Evolutionary conservation across 164 flowering plant species (phyloP).

Genomic region (Stephania japonica): DNA sequence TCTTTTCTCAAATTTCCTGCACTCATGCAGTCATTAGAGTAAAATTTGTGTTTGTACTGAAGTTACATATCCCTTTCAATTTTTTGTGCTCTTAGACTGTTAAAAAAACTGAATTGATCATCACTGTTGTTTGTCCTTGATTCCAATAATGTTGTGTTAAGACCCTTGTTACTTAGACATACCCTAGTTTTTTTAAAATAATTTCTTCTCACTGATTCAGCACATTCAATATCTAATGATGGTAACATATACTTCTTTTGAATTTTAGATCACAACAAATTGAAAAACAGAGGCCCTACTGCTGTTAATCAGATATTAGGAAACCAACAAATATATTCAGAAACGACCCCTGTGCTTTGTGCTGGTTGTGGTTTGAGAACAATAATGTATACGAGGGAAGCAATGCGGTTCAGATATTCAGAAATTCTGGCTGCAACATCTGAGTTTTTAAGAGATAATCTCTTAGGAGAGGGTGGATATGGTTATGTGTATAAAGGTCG

Average conservation of each 20-base stretch:
- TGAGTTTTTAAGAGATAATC: constrained; percentile 38
- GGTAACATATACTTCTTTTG: not conserved
- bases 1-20: not conserved
- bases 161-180: not conserved
- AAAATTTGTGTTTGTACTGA: not conserved
- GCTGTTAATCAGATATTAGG: constrained; percentile 15
- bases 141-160: not conserved
- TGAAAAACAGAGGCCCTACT: constrained; percentile 8
- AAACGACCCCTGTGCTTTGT: constrained; percentile 42
- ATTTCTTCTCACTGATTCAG: not conserved
- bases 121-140: not conserved
- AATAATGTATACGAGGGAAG: constrained; percentile 32
- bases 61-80: not conserved
- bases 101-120: not conserved
- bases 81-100: not conserved
- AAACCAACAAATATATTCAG: constrained; percentile 20
- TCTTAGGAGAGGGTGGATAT: constrained; percentile 65
- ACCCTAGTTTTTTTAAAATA: not conserved
- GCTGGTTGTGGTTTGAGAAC: constrained; percentile 42
- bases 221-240: not conserved
- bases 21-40: not conserved
- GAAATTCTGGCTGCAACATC: constrained; percentile 49
- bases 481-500: constrained; percentile 53
- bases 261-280: constrained; percentile 1
- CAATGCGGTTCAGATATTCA: constrained; percentile 36